Conservation (phyloP, 768 basidiomycete genomes). For the Phylloporus sp. region DNA sequence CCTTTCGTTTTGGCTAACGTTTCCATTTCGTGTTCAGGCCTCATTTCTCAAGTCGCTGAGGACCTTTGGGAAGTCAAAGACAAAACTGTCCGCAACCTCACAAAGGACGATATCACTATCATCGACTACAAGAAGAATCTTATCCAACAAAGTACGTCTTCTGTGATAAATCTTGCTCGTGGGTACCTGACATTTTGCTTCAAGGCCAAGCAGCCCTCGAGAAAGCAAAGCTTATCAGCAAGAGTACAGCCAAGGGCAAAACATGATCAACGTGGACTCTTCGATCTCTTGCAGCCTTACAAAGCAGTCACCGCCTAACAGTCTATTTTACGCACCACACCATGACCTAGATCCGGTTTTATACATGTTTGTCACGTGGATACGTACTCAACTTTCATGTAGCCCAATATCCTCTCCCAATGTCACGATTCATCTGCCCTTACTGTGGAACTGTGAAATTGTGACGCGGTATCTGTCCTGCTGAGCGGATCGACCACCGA, state of each 20-base stretch:
- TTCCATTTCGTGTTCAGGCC: conserved; percentile 44
- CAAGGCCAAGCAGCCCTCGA: conserved; percentile 82
- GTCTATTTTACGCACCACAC: conserved; percentile 6
- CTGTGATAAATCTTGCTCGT: neutral
- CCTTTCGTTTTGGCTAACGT: conserved; percentile 7
- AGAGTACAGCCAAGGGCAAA: conserved; percentile 69
- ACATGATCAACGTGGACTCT: conserved; percentile 36
- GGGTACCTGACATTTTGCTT: conserved; percentile 5
- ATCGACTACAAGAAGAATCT: conserved; percentile 90
- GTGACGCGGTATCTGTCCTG: conserved; percentile 8
- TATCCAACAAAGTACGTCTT: conserved; percentile 61
- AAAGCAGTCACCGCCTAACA: conserved; percentile 6
- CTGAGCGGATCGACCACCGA: conserved; percentile 12
- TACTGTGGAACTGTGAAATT: conserved; percentile 5
- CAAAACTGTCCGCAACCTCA: conserved; percentile 88
- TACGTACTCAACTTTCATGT: conserved; percentile 13
- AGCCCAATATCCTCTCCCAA: conserved; percentile 9
- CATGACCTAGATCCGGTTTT: conserved; percentile 10
- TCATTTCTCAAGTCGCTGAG: conserved; percentile 96
- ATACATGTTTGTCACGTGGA: conserved; percentile 15
- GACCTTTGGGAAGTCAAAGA: conserved; percentile 99
- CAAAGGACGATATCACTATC: conserved; percentile 87
- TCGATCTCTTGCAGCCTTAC: neutral
- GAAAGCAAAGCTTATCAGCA: conserved; percentile 91
- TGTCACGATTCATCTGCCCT: conserved; percentile 13